These are phyloP conservation scores for Albophoma yamanashiensis DNA, from an alignment of 2,329 filamentous ascomycete species.

Conservation along the genomic window DNA sequence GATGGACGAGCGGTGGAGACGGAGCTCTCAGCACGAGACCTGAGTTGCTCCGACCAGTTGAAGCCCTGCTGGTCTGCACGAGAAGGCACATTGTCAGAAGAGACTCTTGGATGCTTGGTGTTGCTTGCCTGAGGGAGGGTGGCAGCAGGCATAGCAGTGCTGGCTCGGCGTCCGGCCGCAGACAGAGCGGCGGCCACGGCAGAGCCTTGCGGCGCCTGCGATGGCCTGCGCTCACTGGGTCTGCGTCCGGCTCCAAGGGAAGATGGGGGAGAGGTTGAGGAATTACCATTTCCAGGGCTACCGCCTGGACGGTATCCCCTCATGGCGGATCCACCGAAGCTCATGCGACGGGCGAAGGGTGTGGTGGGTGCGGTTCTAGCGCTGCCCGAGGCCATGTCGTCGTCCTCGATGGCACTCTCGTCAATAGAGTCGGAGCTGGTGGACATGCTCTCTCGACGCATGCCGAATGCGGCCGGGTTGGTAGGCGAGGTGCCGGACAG, in stretches of 20 bases:
- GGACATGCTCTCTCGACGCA: slow-evolving; percentile 58
- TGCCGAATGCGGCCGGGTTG: slow-evolving; percentile 37
- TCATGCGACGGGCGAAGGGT: slow-evolving; percentile 76
- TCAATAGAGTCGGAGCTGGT: slow-evolving; percentile 59
- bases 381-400: slow-evolving; percentile 39
- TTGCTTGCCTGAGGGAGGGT: slow-evolving; percentile 46
- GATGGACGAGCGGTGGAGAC: slow-evolving; percentile 46
- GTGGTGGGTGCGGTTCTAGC: slow-evolving; percentile 53
- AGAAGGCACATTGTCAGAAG: slow-evolving; percentile 53
- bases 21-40: slow-evolving; percentile 78
- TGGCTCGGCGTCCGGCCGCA: slow-evolving; percentile 24
- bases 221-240: slow-evolving; percentile 20
- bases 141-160: slow-evolving; percentile 18
- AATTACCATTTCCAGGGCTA: slow-evolving; percentile 57
- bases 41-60: slow-evolving; percentile 95
- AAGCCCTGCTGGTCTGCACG: slow-evolving; percentile 75
- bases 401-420: slow-evolving; percentile 64
- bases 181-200: slow-evolving; percentile 22
- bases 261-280: slow-evolving; percentile 28
- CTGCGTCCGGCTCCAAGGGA: slow-evolving; percentile 16
- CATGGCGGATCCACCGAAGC: slow-evolving; percentile 74
- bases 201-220: slow-evolving; percentile 14
- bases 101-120: slow-evolving; percentile 42
- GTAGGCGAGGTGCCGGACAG: slow-evolving; percentile 62
- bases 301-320: slow-evolving; percentile 42